phyloP scores from a whole-genome alignment of 495 filamentous ascomycete genomes.

The Hypoxylon lienhwacheense region DNA sequence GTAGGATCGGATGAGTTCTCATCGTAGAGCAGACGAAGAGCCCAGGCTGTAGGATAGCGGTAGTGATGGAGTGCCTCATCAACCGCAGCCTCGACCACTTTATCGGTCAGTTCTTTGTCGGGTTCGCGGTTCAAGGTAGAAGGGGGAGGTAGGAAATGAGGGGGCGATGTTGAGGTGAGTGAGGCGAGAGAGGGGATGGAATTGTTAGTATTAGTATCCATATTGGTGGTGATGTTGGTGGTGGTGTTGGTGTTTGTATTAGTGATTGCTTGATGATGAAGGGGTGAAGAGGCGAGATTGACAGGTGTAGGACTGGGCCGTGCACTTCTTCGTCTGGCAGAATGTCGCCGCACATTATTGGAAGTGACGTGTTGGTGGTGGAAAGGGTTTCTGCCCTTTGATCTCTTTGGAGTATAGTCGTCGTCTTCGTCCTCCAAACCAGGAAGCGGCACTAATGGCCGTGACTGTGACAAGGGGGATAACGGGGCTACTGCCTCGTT shows the following conservation, averaged over 20 bases:
- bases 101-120: slow-evolving; percentile 41
- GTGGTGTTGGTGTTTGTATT: neutral
- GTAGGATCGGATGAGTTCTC: slow-evolving; percentile 46
- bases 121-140: slow-evolving; percentile 27
- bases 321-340: slow-evolving; percentile 29
- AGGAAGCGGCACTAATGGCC: slow-evolving; percentile 1
- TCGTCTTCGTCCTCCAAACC: slow-evolving; percentile 35
- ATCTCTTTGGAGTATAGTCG: slow-evolving; percentile 35
- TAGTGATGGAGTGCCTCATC: slow-evolving; percentile 52
- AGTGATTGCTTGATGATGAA: neutral
- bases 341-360: slow-evolving; percentile 27
- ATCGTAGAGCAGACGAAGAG: slow-evolving; percentile 56
- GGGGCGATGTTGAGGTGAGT: neutral
- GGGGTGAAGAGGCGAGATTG: slow-evolving; percentile 8
- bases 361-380: slow-evolving; percentile 1
- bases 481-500: slow-evolving; percentile 10
- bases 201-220: neutral
- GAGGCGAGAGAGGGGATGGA: slow-evolving; percentile 3
- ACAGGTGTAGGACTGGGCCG: slow-evolving; percentile 17
- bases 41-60: slow-evolving; percentile 58
- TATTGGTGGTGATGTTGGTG: slow-evolving; percentile 6
- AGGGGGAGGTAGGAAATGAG: slow-evolving; percentile 14
- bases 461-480: slow-evolving; percentile 30
- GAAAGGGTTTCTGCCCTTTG: slow-evolving; percentile 25
- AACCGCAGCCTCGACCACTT: slow-evolving; percentile 48